Percentiles rank a stretch among this genome's conserved stretches.
These are phyloP conservation scores for Mortierella claussenii DNA, from an alignment of 192 early-diverging fungal species.

Conservation along the genomic window DNA sequence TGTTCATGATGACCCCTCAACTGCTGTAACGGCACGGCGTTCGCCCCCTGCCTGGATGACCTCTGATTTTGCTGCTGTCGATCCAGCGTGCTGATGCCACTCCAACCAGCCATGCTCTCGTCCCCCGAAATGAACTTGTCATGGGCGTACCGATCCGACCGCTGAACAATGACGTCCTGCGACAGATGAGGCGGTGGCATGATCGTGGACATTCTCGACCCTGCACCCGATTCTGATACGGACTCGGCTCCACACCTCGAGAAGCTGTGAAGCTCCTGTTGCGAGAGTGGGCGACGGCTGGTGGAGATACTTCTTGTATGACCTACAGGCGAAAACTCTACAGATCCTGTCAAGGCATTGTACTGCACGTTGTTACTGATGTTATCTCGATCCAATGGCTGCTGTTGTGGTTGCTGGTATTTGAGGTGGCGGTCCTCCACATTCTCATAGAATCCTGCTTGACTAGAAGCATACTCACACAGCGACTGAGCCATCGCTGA, in stretches of 20 bases:
- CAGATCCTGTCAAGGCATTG: slow-evolving; percentile 8
- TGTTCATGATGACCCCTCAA: slow-evolving; percentile 16
- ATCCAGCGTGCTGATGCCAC: neutral
- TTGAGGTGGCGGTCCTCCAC: neutral
- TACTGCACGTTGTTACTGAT: too few species aligned
- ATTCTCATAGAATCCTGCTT: neutral
- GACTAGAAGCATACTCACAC: neutral
- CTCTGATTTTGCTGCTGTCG: neutral
- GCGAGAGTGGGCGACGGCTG: slow-evolving; percentile 21
- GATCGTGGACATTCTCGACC: neutral
- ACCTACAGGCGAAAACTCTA: slow-evolving; percentile 1
- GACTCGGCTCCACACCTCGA: too few species aligned
- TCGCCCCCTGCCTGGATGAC: neutral
- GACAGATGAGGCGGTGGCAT: neutral
- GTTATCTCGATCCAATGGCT: neutral
- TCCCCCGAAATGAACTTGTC: slow-evolving; percentile 30
- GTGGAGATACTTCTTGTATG: neutral
- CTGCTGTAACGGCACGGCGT: slow-evolving; percentile 8
- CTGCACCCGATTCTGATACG: too few species aligned
- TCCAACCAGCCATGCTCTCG: slow-evolving; percentile 22
- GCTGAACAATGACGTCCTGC: slow-evolving; percentile 7
- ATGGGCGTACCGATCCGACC: slow-evolving; percentile 14
- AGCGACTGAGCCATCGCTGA: neutral
- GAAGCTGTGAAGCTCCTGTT: slow-evolving; percentile 21
- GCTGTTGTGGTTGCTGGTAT: slow-evolving; percentile 1